These are phyloP conservation scores for Plantago elongata DNA, from an alignment of 257 asterid species.

Conservation along the genomic window DNA sequence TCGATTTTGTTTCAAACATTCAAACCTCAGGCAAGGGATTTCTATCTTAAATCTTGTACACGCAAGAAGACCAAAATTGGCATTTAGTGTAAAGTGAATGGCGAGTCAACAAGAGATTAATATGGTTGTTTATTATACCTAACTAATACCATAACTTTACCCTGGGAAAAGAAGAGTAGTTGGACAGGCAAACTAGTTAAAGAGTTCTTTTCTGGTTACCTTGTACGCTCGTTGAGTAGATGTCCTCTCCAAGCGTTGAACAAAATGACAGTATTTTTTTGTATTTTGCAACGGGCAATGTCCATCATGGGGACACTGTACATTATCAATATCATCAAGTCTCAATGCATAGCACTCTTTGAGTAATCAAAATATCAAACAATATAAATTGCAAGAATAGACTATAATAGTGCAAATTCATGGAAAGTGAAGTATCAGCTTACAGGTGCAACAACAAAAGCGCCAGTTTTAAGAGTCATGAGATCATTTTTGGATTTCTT, in stretches of 20 bases:
- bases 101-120: no score
- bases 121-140: no score
- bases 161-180: no score
- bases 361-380: slow-evolving; percentile 3
- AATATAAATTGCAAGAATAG: slow-evolving; percentile 4
- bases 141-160: no score
- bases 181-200: no score
- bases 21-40: no score
- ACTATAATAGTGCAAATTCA: slow-evolving; percentile 9
- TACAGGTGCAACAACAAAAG: slow-evolving; percentile 91
- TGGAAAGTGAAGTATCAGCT: slow-evolving; percentile 29
- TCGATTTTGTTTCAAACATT: no score
- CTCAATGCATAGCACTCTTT: slow-evolving; percentile 1
- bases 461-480: slow-evolving; percentile 66
- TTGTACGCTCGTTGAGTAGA: slow-evolving; percentile 78
- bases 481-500: slow-evolving; percentile 41
- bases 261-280: slow-evolving; percentile 92
- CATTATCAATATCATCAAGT: slow-evolving; percentile 11
- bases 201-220: slow-evolving; percentile 33
- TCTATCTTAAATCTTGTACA: no score
- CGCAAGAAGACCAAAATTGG: no score
- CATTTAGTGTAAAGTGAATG: no score
- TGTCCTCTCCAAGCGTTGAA: slow-evolving; percentile 91
- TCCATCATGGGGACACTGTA: slow-evolving; percentile 98
- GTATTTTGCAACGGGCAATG: slow-evolving; percentile 78